Conservation (phyloP, 768 basidiomycete species). For the Leccinum aurantiacum region DNA sequence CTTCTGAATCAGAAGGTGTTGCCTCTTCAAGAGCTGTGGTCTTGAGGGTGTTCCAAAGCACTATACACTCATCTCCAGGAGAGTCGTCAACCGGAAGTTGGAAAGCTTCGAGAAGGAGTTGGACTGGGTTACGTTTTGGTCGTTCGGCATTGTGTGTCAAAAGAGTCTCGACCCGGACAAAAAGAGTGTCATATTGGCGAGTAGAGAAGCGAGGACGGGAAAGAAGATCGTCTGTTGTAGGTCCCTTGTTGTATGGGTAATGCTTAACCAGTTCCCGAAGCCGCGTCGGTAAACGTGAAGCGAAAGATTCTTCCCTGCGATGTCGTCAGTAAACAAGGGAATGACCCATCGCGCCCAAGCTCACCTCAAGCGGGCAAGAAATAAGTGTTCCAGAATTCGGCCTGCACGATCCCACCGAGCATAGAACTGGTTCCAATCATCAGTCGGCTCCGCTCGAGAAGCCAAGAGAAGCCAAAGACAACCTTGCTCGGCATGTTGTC, state of each 20-base stretch:
- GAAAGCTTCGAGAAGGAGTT: slow-evolving; percentile 63
- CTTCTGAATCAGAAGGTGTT: slow-evolving; percentile 26
- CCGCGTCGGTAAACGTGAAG: slow-evolving; percentile 62
- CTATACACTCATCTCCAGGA: slow-evolving; percentile 36
- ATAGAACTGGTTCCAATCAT: slow-evolving; percentile 69
- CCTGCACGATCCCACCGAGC: slow-evolving; percentile 73
- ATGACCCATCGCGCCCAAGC: slow-evolving; percentile 7
- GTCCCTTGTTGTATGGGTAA: slow-evolving; percentile 57
- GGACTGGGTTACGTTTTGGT: slow-evolving; percentile 53
- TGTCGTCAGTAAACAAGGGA: slow-evolving; percentile 5
- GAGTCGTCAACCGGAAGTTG: slow-evolving; percentile 37
- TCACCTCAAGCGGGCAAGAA: slow-evolving; percentile 71
- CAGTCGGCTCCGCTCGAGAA: slow-evolving; percentile 45
- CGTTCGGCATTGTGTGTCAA: slow-evolving; percentile 36
- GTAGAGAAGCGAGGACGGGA: slow-evolving; percentile 71
- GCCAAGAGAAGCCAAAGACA: slow-evolving; percentile 68
- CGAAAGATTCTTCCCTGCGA: slow-evolving; percentile 56
- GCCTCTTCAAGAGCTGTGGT: slow-evolving; percentile 37
- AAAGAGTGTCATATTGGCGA: slow-evolving; percentile 58
- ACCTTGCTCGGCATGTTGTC: too few species aligned
- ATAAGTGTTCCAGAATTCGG: slow-evolving; percentile 72
- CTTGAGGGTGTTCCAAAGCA: slow-evolving; percentile 58
- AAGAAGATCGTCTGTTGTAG: slow-evolving; percentile 45
- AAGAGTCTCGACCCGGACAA: slow-evolving; percentile 64
- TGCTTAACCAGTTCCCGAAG: slow-evolving; percentile 66